These are phyloP conservation scores for Verticillium klebahnii DNA, from an alignment of 2,329 filamentous ascomycete genomes.

Conservation along the genomic window DNA sequence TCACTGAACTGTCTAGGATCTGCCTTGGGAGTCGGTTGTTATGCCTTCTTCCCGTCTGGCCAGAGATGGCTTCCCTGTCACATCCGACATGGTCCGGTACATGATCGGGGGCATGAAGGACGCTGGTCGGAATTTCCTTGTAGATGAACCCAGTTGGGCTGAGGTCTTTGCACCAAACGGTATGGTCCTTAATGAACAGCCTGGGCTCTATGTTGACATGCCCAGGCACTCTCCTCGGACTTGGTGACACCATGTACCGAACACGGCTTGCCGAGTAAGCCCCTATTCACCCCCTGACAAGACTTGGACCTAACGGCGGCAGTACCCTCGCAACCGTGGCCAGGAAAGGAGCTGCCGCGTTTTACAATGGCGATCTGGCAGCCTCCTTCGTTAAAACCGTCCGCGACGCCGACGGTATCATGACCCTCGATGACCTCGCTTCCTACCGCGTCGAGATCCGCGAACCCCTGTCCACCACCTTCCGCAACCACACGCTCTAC, in stretches of 20 bases:
- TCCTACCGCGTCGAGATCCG: conserved; percentile 68
- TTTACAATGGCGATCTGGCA: conserved; percentile 73
- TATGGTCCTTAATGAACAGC: conserved; percentile 11
- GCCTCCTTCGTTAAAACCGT: conserved; percentile 68
- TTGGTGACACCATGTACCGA: conserved; percentile 76
- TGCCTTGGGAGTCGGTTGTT: conserved; percentile 69
- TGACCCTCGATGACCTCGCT: conserved; percentile 73
- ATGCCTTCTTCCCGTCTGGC: conserved; percentile 71
- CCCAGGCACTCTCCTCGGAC: conserved; percentile 55
- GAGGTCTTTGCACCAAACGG: conserved; percentile 83
- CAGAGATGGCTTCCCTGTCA: conserved; percentile 68
- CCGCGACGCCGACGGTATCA: conserved; percentile 69
- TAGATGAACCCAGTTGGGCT: conserved; percentile 74
- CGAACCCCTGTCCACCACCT: conserved; percentile 58
- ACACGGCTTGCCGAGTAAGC: conserved; percentile 65
- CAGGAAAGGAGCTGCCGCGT: conserved; percentile 63
- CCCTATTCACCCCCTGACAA: neutral
- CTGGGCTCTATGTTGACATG: neutral
- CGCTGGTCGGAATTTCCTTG: conserved; percentile 55
- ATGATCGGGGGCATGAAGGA: conserved; percentile 49
- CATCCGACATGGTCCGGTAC: conserved; percentile 68
- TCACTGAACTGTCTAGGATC: conserved; percentile 24
- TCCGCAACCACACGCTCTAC: conserved; percentile 66
- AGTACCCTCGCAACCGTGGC: conserved; percentile 73
- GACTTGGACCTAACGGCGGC: neutral